Conservation (phyloP, 805 yeast species). For the Pichia gijzeniarum region DNA sequence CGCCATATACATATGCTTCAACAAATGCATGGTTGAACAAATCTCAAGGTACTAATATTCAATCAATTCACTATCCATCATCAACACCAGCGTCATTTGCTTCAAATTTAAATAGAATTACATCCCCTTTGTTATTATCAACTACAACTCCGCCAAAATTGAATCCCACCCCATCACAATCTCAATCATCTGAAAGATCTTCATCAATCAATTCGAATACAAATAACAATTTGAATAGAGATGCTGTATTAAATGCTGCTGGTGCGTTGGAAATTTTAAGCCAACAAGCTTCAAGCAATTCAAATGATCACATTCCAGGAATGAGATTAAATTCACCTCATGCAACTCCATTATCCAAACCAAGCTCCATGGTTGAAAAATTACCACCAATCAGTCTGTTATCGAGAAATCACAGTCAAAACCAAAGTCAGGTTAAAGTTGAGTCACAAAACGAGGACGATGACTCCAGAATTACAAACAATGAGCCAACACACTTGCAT, state of each 20-base stretch:
- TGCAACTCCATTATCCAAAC: conserved; percentile 15
- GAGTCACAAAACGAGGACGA: conserved; percentile 1
- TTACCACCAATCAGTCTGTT: conserved; percentile 25
- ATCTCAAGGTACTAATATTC: conserved; percentile 31
- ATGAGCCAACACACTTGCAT: conserved; percentile 14
- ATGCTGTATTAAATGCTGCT: conserved; percentile 33
- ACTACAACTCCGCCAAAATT: conserved; percentile 33
- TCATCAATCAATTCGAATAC: conserved; percentile 19
- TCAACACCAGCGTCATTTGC: conserved; percentile 70
- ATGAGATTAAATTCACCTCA: conserved; percentile 27
- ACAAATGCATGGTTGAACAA: conserved; percentile 26
- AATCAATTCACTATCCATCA: conserved; percentile 58
- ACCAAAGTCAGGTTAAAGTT: too few relatives aligned
- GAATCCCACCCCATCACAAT: conserved; percentile 28
- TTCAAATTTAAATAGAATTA: conserved; percentile 53
- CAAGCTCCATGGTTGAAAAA: conserved; percentile 12
- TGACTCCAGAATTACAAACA: conserved; percentile 2
- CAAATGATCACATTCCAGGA: conserved; percentile 26
- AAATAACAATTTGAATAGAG: conserved; percentile 21
- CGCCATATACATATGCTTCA: conserved; percentile 25
- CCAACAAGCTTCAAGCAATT: conserved; percentile 19
- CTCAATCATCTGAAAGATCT: conserved; percentile 32
- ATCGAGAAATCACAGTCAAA: conserved; percentile 7
- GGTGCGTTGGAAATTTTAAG: conserved; percentile 37
- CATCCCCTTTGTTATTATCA: conserved; percentile 57